Base-by-base conservation (phyloP, 1,284 basidiomycete species). In the Leccinum fuscescens region DNA sequence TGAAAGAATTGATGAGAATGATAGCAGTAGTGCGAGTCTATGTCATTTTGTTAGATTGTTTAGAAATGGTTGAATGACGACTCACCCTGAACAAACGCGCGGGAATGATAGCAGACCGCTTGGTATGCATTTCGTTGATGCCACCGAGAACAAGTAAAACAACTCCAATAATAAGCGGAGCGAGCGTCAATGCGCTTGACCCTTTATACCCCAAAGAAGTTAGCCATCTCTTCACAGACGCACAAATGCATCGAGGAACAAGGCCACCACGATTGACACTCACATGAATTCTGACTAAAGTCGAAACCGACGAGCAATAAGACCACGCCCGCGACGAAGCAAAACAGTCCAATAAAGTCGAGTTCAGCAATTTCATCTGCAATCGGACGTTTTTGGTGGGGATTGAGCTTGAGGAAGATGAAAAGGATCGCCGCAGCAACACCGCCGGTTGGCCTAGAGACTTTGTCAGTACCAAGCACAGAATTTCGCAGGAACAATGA, bases 301-400 rank as follows among this genome's bases (percentile, higher is more conserved):
- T 89, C 89, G 73, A 97, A 94, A 0, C 94, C 94, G 11, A 96
- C 78, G 15, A 97, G 81, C 15, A 97, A 71, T 57, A 88, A 86
- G 5, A 93, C 80, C 15, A 92, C 84, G 0, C 90, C 90, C 1
- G 75, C 76, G 56, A 96, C 84, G 58, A 97, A 80, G 35, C 93
- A 79, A 33, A 81, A 57, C 2, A 93, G 80, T 1, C 93, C 93
- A 42, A 88, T 44, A 64, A 92, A 91, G 73, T 95, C 93, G 65
- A 95, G 92, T 58, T 90, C 84, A 6, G 72, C 67, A 14, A 84
- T 68, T 67, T 92, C 86, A 64, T 90, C 74, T 12, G 75, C 76
- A 55, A 90, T 72, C 0, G 86, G 79, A 55, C 81, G 80, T 8
- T 82, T 81, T 60, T 83, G 74, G 64, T 84, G 86, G 0, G 90